Conservation (phyloP, 352 stramenopile genomes). For the Globisporangium irregulare region DNA sequence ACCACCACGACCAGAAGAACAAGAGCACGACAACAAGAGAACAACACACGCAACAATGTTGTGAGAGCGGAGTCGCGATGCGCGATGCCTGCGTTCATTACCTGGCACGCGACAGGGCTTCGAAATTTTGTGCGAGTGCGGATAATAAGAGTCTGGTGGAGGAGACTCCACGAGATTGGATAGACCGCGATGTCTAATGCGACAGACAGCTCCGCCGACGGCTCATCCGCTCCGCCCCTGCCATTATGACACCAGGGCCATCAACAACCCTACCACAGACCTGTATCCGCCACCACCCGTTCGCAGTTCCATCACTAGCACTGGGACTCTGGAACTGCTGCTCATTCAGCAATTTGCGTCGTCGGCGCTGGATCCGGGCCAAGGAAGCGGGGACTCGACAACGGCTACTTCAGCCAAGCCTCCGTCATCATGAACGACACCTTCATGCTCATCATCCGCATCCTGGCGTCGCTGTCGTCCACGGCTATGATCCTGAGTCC, state of each 20-base stretch:
- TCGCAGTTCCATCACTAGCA: neutral
- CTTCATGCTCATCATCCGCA: constrained; percentile 8
- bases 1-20: neutral
- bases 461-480: constrained; percentile 33
- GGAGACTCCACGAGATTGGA: neutral
- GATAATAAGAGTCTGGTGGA: neutral
- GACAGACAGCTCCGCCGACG: neutral
- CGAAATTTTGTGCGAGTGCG: neutral
- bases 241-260: too few species aligned
- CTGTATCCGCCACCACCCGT: neutral
- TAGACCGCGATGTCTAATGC: neutral
- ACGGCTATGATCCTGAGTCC: constrained; percentile 36
- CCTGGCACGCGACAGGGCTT: neutral
- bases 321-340: neutral
- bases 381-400: neutral
- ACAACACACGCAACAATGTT: neutral
- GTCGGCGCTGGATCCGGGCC: neutral
- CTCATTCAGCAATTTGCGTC: constrained; percentile 2
- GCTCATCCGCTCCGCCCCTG: too few species aligned
- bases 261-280: neutral
- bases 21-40: neutral
- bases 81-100: neutral
- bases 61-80: neutral
- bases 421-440: neutral
- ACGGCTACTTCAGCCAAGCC: neutral